Percentiles rank a stretch among this genome's conserved stretches.
Conservation (phyloP, 1,284 basidiomycete genomes). For the Apiotrichum veenhuisii region DNA sequence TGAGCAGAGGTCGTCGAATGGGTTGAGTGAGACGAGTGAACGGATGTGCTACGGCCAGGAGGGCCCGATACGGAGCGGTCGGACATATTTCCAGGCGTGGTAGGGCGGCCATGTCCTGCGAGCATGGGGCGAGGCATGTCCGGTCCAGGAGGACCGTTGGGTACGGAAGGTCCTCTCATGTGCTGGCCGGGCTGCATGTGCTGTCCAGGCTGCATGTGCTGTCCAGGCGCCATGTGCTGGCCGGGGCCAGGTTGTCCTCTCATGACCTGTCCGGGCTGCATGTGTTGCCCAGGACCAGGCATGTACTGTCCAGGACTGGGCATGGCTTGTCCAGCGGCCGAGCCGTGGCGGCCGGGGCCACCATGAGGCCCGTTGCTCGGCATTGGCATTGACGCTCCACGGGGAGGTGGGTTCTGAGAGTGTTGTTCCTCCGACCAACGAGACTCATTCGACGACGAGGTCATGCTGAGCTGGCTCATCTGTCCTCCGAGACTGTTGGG, state of each 20-base stretch:
- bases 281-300: neutral
- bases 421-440: neutral
- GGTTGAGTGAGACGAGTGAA: neutral
- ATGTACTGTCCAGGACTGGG: neutral
- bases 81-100: neutral
- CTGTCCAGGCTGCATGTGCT: neutral
- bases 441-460: neutral
- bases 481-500: neutral
- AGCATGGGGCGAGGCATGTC: neutral
- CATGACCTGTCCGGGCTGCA: neutral
- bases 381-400: neutral
- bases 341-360: neutral
- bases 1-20: neutral
- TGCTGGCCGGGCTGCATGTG: neutral
- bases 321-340: neutral
- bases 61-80: neutral
- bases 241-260: no score
- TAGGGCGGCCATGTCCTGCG: neutral
- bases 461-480: neutral
- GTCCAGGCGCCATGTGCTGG: neutral
- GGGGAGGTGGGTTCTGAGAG: neutral
- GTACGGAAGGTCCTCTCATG: no score
- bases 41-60: neutral
- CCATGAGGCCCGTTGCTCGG: neutral
- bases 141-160: neutral